phyloP scores from a whole-genome alignment of 805 yeast species.

The Barnettozyma vustinii region DNA sequence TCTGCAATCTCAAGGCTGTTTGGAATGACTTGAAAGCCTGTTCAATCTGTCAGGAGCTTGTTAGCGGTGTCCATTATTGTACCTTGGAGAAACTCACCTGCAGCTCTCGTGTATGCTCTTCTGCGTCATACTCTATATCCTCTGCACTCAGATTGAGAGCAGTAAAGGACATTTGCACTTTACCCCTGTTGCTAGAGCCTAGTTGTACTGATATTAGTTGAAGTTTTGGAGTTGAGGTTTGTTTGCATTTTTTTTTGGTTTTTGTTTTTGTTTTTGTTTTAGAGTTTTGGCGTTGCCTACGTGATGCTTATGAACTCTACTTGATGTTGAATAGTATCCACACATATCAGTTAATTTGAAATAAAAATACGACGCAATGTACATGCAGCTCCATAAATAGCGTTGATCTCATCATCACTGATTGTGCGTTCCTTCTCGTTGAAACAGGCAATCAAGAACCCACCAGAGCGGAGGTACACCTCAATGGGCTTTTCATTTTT shows the following conservation, averaged over 20 bases:
- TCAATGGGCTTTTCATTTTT: slow-evolving; percentile 28
- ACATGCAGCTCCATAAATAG: slow-evolving; percentile 41
- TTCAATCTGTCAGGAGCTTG: slow-evolving; percentile 36
- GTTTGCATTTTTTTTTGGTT: background rate
- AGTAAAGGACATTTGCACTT: slow-evolving; percentile 52
- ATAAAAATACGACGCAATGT: slow-evolving; percentile 42
- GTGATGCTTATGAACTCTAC: background rate
- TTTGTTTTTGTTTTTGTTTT: background rate
- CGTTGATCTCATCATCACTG: slow-evolving; percentile 36
- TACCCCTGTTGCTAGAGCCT: background rate
- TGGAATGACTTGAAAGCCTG: slow-evolving; percentile 76
- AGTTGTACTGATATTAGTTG: background rate
- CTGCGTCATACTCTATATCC: slow-evolving; percentile 61
- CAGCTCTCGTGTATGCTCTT: slow-evolving; percentile 86
- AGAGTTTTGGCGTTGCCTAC: background rate
- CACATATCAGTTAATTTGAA: slow-evolving; percentile 9
- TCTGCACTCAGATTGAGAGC: slow-evolving; percentile 79
- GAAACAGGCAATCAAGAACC: slow-evolving; percentile 45
- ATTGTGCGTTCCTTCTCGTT: slow-evolving; percentile 28
- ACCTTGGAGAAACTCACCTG: slow-evolving; percentile 39
- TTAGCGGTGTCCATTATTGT: slow-evolving; percentile 19
- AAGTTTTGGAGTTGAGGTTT: background rate
- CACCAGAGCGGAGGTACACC: slow-evolving; percentile 45
- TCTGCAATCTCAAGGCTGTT: slow-evolving; percentile 60
- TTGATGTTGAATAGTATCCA: background rate